Evolutionary conservation across 352 stramenopile genomes (phyloP), one percentile per base, ranked within the genome.

Genomic region (Thalassiosira pacifica): DNA sequence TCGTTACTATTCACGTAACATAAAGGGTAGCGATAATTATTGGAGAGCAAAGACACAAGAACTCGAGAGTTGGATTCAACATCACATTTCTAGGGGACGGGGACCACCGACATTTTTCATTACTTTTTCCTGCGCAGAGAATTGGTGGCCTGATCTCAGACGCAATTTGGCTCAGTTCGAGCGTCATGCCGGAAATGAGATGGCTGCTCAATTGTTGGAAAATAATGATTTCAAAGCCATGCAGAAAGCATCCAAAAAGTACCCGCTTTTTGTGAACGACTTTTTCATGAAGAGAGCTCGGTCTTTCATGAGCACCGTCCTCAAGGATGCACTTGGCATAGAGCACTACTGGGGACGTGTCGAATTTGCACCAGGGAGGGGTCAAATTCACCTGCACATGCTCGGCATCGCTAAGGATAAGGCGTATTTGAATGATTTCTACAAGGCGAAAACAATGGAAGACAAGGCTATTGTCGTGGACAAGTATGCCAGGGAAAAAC

Each of bases 81-180:
- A 76, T 31, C 73, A 80, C 55, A 42, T 87, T 9, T 16, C 34
- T 10, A 0, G 22, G 8, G 66, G 66, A 31, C 31, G 77, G 16
- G 80, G 80, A 29, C 73, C 74, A 3, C 78, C 78, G 1, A 85
- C 70, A 16, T 52, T 67, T 19, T 84, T 87, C 32, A 74, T 83
- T 3, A 87, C 80, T 0, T 61, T 87, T 8, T 84, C 80, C 6
- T 87, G 80, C 61, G 75, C 80, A 1, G 80, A 87, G 75, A 79
- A 84, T 61, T 87, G 73, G 67, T 87, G 80, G 80, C 74, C 80
- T 40, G 80, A 87, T 40, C 24, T 87, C 22, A 26, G 26, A 64
- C 26, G 63, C 0, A 5, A 82, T 3, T 34, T 85, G 34, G 37
- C 18, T 4, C 22, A 85, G 6, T 26, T 85, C 18, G 78, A 85